These are phyloP conservation scores for Chenopodium berlandieri DNA, from an alignment of 148 eudicot genomes.

Conservation along the genomic window DNA sequence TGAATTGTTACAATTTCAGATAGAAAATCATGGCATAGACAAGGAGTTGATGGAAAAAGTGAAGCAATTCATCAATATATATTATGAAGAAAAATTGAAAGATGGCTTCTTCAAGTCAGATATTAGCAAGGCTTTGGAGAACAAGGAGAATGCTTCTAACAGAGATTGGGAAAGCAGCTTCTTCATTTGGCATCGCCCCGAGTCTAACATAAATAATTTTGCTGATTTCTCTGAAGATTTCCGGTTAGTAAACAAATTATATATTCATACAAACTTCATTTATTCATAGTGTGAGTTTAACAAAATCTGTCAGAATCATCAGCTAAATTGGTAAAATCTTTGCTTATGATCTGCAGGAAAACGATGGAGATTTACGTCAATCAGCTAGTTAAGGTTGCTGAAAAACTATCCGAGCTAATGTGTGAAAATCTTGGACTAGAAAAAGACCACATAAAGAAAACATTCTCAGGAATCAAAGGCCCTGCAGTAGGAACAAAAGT, in stretches of 20 bases:
- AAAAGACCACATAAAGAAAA: constrained; percentile 41
- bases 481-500: constrained; percentile 83
- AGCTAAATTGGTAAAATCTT: background rate
- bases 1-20: constrained; percentile 36
- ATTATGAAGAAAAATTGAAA: constrained; percentile 67
- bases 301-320: no score
- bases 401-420: constrained; percentile 62
- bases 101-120: constrained; percentile 53
- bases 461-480: constrained; percentile 56
- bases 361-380: constrained; percentile 61
- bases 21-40: constrained; percentile 75
- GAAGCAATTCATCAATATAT: constrained; percentile 50
- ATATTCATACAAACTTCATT: background rate
- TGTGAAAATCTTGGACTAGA: constrained; percentile 75
- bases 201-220: constrained; percentile 48
- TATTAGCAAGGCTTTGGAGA: constrained; percentile 42
- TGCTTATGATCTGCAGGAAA: constrained; percentile 39
- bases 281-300: background rate
- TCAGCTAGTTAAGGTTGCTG: constrained; percentile 59
- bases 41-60: constrained; percentile 58
- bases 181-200: constrained; percentile 69
- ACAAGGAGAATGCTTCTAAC: constrained; percentile 31
- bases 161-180: constrained; percentile 76
- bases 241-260: constrained; percentile 31
- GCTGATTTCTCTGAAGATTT: constrained; percentile 51